A percentile compares a stretch with the other conserved stretches of the same genome.
These are phyloP conservation scores for Chenopodium formosanum DNA, from an alignment of 148 eudicot genomes.

Conservation along the genomic window DNA sequence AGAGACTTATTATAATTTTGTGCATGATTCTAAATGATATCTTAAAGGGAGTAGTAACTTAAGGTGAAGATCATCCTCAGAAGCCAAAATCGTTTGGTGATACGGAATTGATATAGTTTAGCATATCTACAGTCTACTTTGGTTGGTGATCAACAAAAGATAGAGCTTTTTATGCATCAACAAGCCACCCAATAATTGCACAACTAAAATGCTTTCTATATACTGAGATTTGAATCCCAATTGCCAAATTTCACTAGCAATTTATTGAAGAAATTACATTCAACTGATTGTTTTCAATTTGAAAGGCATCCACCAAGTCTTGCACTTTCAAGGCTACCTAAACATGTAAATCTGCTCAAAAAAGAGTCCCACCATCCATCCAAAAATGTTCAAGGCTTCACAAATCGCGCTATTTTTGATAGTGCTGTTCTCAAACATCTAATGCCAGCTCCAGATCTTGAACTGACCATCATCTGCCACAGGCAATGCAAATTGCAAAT, in stretches of 20 bases:
- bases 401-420: slow-evolving; percentile 61
- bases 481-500: slow-evolving; percentile 15
- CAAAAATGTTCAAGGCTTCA: slow-evolving; percentile 31
- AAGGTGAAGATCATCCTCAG: too few species aligned
- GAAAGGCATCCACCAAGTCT: background rate
- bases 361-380: background rate
- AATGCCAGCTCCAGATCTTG: slow-evolving; percentile 87
- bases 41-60: too few species aligned
- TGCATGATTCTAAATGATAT: too few species aligned
- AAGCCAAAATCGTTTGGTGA: background rate
- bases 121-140: background rate
- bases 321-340: slow-evolving; percentile 6
- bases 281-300: background rate
- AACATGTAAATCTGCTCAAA: background rate
- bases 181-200: background rate
- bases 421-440: slow-evolving; percentile 80
- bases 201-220: background rate
- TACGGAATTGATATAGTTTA: background rate
- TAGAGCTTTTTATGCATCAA: background rate
- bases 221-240: background rate
- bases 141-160: background rate
- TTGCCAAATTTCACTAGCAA: background rate
- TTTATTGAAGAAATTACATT: background rate
- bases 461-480: slow-evolving; percentile 88
- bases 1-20: too few species aligned